Percentiles rank a stretch among this genome's conserved stretches.
Conservation (phyloP, 2,329 filamentous ascomycete species). For the Trichoderma harzianum region DNA sequence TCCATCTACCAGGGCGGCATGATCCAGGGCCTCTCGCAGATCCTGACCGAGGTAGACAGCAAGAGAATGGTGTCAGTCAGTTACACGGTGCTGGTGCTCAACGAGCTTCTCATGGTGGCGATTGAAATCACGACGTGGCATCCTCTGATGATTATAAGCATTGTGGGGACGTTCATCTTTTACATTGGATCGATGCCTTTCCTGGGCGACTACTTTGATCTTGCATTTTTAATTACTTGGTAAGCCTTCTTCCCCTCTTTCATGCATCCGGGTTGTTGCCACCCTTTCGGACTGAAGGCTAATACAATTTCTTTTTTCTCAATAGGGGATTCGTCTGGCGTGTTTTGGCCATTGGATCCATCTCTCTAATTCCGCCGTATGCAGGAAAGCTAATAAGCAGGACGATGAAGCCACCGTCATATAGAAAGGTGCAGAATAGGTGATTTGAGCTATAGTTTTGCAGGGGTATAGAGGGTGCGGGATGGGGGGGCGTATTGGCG, state of each 20-base stretch:
- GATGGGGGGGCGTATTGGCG: conserved; percentile 4
- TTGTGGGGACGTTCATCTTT: conserved; percentile 77
- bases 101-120: conserved; percentile 96
- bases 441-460: conserved; percentile 28
- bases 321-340: conserved; percentile 82
- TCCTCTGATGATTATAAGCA: conserved; percentile 79
- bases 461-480: not conserved
- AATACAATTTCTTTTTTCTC: not conserved
- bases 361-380: conserved; percentile 83
- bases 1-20: conserved; percentile 93
- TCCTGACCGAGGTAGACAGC: conserved; percentile 75
- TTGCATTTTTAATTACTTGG: conserved; percentile 71
- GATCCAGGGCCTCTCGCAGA: conserved; percentile 90
- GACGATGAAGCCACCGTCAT: conserved; percentile 86
- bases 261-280: not conserved
- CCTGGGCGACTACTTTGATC: conserved; percentile 83
- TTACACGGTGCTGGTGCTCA: conserved; percentile 88
- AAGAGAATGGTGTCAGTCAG: conserved; percentile 81
- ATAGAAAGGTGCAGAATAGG: conserved; percentile 82
- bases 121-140: conserved; percentile 98
- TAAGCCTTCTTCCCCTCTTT: conserved; percentile 38
- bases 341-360: conserved; percentile 71
- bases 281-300: conserved; percentile 16
- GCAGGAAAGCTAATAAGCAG: conserved; percentile 79
- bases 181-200: conserved; percentile 84